Conservation (phyloP, 495 filamentous ascomycete species). For the Acidomyces sp. region DNA sequence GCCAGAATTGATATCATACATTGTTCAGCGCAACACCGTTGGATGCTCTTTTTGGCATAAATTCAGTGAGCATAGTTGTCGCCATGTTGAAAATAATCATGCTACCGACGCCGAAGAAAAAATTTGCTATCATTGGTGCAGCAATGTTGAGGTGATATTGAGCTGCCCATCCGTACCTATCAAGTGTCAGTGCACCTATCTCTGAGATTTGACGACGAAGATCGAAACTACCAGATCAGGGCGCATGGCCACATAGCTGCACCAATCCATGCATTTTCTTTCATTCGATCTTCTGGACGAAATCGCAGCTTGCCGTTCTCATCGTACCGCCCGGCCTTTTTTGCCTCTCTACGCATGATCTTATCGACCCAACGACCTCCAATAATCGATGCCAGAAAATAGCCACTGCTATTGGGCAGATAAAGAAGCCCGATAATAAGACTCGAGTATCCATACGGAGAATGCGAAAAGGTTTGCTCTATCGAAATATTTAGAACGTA, state of each 20-base stretch:
- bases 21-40: constrained; percentile 74
- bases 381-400: constrained; percentile 54
- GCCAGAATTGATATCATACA: too few relatives aligned
- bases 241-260: constrained; percentile 58
- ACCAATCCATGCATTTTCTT: constrained; percentile 77
- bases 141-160: constrained; percentile 35
- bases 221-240: too few relatives aligned
- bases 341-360: constrained; percentile 78
- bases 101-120: constrained; percentile 74
- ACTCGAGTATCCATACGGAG: constrained; percentile 63
- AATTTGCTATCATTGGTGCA: constrained; percentile 56
- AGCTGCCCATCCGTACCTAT: constrained; percentile 58
- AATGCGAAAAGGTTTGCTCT: constrained; percentile 54
- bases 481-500: constrained; percentile 83
- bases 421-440: constrained; percentile 72
- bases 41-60: constrained; percentile 65
- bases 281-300: constrained; percentile 77
- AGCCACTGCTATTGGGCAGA: constrained; percentile 68
- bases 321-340: constrained; percentile 57
- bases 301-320: constrained; percentile 54
- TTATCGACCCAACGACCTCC: constrained; percentile 79
- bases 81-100: constrained; percentile 67
- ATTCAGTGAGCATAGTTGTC: constrained; percentile 46
- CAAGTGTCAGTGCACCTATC: too few relatives aligned
- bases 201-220: too few relatives aligned